phyloP scores from a whole-genome alignment of 2,329 filamentous ascomycete genomes.

The Hypoxylon sp. region DNA sequence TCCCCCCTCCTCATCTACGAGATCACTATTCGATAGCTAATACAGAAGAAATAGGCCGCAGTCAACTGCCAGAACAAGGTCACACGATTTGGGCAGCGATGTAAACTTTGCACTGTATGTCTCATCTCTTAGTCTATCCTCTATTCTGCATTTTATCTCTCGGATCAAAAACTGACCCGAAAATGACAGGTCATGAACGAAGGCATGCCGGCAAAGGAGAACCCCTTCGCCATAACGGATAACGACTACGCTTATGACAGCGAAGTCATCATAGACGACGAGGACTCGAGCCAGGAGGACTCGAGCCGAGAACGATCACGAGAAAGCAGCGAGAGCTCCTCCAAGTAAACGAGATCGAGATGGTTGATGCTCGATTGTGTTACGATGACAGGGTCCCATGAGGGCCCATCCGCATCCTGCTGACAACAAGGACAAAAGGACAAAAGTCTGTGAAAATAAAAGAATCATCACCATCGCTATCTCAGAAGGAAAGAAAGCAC shows the following conservation, averaged over 20 bases:
- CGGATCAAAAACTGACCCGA: not conserved
- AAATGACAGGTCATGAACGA: conserved; percentile 41
- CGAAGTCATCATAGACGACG: conserved; percentile 15
- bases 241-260: conserved; percentile 26
- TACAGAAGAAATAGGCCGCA: conserved; percentile 29
- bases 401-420: not conserved
- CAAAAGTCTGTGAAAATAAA: too few relatives aligned
- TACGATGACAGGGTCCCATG: not conserved
- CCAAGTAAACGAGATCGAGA: conserved; percentile 15
- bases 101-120: conserved; percentile 42
- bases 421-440: not conserved
- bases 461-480: too few relatives aligned
- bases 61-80: conserved; percentile 46
- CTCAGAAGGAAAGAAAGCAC: too few relatives aligned
- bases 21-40: conserved; percentile 3
- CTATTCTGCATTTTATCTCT: not conserved
- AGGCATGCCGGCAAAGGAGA: conserved; percentile 34
- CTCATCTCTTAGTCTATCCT: too few relatives aligned
- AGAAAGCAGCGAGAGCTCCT: conserved; percentile 23
- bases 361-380: not conserved
- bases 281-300: conserved; percentile 20
- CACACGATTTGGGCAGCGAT: conserved; percentile 42
- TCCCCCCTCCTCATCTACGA: not conserved
- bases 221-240: conserved; percentile 21
- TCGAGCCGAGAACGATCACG: conserved; percentile 2